phyloP scores from a whole-genome alignment of 2,329 filamentous ascomycete species.

The Parascedosporium putredinis region DNA sequence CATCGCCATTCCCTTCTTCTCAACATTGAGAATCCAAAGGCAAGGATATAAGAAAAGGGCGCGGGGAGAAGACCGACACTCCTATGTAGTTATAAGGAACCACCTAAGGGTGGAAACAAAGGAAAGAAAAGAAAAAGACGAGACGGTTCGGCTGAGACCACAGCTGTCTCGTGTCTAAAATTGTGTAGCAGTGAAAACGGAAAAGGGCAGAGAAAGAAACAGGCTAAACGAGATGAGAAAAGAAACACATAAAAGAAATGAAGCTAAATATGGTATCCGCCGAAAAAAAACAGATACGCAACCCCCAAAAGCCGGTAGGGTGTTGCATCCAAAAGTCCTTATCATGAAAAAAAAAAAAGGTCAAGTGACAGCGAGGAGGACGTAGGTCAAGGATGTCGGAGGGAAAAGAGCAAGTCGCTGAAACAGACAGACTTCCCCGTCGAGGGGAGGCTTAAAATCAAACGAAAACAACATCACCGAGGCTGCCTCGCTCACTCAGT shows the following conservation, averaged over 20 bases:
- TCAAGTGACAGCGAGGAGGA: too few relatives aligned
- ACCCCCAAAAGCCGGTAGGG: neutral
- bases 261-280: neutral
- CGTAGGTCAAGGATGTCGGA: too few relatives aligned
- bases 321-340: neutral
- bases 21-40: neutral
- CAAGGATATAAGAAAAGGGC: neutral
- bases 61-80: too few relatives aligned
- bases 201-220: neutral
- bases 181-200: too few relatives aligned
- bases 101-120: too few relatives aligned
- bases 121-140: neutral
- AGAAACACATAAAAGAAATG: neutral
- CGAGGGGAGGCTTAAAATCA: neutral
- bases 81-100: too few relatives aligned
- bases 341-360: neutral
- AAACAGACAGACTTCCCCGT: neutral
- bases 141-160: neutral
- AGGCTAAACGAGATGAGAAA: neutral
- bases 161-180: neutral
- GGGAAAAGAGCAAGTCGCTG: neutral
- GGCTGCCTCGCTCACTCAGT: too few relatives aligned
- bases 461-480: too few relatives aligned
- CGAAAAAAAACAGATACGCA: neutral
- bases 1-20: slow-evolving; percentile 11